phyloP scores from a whole-genome alignment of 345 rosid species.

The Pseudoturritis turrita region DNA sequence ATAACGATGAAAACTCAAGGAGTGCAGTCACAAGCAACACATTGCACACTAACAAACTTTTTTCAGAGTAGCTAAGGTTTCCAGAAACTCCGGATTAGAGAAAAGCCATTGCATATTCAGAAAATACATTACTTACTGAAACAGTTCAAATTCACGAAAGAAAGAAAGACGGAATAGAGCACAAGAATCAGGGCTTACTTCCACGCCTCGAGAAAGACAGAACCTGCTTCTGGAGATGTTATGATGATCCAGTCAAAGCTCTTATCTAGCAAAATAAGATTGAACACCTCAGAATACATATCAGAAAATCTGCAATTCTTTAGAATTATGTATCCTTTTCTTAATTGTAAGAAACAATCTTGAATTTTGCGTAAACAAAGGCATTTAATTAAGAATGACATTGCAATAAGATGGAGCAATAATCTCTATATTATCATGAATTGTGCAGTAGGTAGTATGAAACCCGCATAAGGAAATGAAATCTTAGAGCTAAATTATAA shows the following conservation, averaged over 20 bases:
- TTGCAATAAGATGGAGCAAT: background rate
- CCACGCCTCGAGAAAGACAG: constrained; percentile 91
- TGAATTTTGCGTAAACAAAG: background rate
- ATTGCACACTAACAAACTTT: no score
- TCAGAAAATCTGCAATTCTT: background rate
- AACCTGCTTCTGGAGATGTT: constrained; percentile 95
- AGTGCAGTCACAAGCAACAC: no score
- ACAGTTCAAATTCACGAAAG: no score
- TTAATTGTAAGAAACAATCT: background rate
- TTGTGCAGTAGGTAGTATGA: background rate
- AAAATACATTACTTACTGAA: no score
- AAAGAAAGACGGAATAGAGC: background rate
- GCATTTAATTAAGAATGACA: background rate
- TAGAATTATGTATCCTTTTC: background rate
- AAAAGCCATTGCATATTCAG: no score
- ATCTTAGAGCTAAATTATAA: background rate
- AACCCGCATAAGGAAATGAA: background rate
- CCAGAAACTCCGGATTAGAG: no score
- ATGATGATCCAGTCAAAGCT: constrained; percentile 88
- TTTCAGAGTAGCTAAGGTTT: no score
- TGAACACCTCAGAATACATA: background rate
- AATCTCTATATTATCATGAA: background rate
- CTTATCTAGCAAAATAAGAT: constrained; percentile 36
- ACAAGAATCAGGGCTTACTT: constrained; percentile 54
- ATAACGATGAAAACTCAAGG: no score